These are phyloP conservation scores for Metschnikowia corniflorae DNA, from an alignment of 805 yeast genomes.

Conservation along the genomic window DNA sequence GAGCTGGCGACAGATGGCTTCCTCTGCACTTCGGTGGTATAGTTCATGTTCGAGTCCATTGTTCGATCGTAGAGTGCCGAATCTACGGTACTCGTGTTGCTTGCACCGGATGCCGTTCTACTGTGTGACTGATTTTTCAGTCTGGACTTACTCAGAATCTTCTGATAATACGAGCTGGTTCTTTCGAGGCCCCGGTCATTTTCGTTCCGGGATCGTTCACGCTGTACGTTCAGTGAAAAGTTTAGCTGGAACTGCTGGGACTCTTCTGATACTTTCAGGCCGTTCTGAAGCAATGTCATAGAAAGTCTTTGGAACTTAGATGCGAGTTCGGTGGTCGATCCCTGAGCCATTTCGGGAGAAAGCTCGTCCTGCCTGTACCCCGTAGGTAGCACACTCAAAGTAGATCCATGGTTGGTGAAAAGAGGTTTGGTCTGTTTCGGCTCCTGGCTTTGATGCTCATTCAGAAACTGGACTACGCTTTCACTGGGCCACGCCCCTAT, in stretches of 20 bases:
- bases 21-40: constrained; percentile 1
- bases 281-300: constrained; percentile 31
- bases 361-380: constrained; percentile 10
- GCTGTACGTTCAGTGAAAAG: constrained; percentile 38
- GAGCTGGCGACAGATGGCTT: constrained; percentile 1
- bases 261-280: constrained; percentile 32
- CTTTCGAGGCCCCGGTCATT: constrained; percentile 12
- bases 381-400: constrained; percentile 2
- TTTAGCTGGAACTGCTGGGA: constrained; percentile 36
- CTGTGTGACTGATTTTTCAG: not conserved
- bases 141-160: constrained; percentile 22
- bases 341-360: not conserved
- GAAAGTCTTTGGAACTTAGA: constrained; percentile 37
- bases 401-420: not conserved
- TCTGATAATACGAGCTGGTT: constrained; percentile 31
- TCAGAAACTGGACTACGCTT: not conserved
- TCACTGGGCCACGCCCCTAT: constrained; percentile 14
- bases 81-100: constrained; percentile 1
- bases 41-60: constrained; percentile 2
- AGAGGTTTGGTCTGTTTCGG: not conserved
- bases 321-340: constrained; percentile 26
- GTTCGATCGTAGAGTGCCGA: not conserved
- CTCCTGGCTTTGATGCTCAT: no score
- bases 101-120: constrained; percentile 2
- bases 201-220: constrained; percentile 18